A percentile compares a stretch with the other conserved stretches of the same genome.
These are phyloP conservation scores for Pseudogymnoascus sp. DNA, from an alignment of 2,329 filamentous ascomycete species.

Conservation along the genomic window DNA sequence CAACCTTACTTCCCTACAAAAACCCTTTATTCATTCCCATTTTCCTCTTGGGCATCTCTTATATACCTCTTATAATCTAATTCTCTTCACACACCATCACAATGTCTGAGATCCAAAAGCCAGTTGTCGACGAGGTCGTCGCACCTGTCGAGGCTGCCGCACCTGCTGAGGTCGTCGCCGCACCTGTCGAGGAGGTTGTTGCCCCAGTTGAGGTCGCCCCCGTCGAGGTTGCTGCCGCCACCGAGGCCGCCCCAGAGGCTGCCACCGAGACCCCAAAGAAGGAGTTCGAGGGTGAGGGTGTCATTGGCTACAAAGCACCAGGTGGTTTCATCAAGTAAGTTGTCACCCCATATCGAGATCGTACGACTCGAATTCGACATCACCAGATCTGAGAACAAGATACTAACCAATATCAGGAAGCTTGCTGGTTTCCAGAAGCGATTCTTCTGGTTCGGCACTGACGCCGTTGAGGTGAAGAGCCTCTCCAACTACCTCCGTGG, in stretches of 20 bases:
- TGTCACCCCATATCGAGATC: background rate
- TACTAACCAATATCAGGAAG: constrained; percentile 47
- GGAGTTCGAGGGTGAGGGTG: constrained; percentile 72
- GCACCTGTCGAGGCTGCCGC: constrained; percentile 25
- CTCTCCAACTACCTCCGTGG: constrained; percentile 72
- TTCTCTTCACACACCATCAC: constrained; percentile 14
- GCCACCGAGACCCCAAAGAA: constrained; percentile 39
- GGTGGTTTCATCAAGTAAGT: constrained; percentile 76
- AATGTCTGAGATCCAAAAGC: constrained; percentile 63
- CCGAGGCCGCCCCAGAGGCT: constrained; percentile 29
- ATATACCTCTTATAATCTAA: constrained; percentile 16
- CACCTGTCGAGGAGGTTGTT: constrained; percentile 31
- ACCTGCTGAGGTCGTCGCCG: constrained; percentile 26
- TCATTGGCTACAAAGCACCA: constrained; percentile 81
- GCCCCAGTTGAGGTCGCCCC: constrained; percentile 29
- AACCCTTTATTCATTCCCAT: background rate
- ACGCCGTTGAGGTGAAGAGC: constrained; percentile 64
- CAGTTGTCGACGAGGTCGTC: constrained; percentile 35
- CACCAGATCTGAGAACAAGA: background rate
- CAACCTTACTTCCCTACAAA: constrained; percentile 5
- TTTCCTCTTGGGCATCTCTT: background rate
- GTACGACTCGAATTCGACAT: background rate
- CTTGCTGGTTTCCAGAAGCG: constrained; percentile 75
- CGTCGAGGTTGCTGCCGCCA: constrained; percentile 29
- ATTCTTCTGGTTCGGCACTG: constrained; percentile 78